Evolutionary conservation across 2,329 filamentous ascomycete genomes (phyloP).

Genomic region (Cladosporium sp.): DNA sequence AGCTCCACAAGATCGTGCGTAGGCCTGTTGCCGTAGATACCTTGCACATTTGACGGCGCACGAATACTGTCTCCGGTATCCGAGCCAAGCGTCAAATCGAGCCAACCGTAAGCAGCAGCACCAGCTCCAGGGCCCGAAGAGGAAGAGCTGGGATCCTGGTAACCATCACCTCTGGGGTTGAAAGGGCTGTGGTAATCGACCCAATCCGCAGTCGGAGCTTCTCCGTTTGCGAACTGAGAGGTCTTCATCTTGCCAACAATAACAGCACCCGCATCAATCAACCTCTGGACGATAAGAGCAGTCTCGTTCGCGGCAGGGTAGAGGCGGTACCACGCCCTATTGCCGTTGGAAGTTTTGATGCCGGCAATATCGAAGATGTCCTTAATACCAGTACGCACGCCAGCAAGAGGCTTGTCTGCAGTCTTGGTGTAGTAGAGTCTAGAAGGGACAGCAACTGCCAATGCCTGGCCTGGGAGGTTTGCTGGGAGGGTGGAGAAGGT

Average conservation of each 20-base stretch:
- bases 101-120: conserved; percentile 48
- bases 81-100: conserved; percentile 52
- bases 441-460: conserved; percentile 58
- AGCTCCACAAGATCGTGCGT: conserved; percentile 49
- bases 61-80: conserved; percentile 55
- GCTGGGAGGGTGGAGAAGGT: conserved; percentile 48
- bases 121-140: conserved; percentile 49
- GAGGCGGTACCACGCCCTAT: conserved; percentile 58
- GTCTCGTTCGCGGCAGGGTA: conserved; percentile 50
- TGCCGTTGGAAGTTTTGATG: conserved; percentile 57
- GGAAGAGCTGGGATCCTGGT: conserved; percentile 49
- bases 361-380: conserved; percentile 63
- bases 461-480: conserved; percentile 44
- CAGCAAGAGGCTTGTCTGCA: conserved; percentile 57
- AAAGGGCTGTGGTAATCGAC: conserved; percentile 47
- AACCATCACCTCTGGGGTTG: conserved; percentile 48
- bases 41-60: conserved; percentile 50
- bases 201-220: conserved; percentile 54
- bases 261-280: conserved; percentile 61
- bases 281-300: conserved; percentile 52
- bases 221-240: conserved; percentile 48
- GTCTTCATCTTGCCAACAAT: conserved; percentile 50
- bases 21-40: conserved; percentile 53
- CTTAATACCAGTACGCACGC: conserved; percentile 62
- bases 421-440: conserved; percentile 59